Evolutionary conservation across 345 rosid genomes (phyloP), one percentile per base, ranked within the genome.

Genomic region (Streptanthus diversifolius): DNA sequence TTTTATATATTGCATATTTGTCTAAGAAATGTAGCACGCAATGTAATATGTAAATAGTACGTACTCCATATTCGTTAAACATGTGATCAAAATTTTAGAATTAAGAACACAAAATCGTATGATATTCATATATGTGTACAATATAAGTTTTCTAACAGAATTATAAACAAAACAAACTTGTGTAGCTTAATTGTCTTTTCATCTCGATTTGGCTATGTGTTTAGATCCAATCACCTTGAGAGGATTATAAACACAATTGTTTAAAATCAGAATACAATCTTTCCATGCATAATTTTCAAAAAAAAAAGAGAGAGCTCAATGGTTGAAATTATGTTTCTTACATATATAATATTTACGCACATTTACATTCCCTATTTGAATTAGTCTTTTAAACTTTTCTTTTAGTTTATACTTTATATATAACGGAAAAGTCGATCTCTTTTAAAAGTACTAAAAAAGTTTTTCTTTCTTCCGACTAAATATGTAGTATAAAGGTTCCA

Each of bases 401-500:
- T 30, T 56, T 6, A 14, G 11, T 52, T 52, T 47, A 18, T 18
- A 17, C 22, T 68, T 21, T 36, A 45, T 63, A 45, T 63, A 40
- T 63, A 76, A 70, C 24, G 27, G 0, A 71, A 71, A 68, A 68
- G 70, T 69, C 25, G 65, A 63, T 59, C 56, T 75, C 80, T 76
- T 76, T 76, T 63, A 47, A 76, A 76, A 76, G 60, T 63, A 29
- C 44, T 55, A 55, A 47, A 47, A 70, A 76, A 70, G 67, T 70
- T 70, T 66, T 70, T 70, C 66, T 70, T 64, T 76, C 70, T 71
- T 76, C 56, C 59, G 71, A 77, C 72, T 64, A n/a, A n/a, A n/a
- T n/a, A 49, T 47, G 47, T 37, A 63, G 68, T 65, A 64, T 56
- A 77, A 77, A 63, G 67, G 59, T 47, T 35, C 54, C 71, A 70